Evolutionary conservation across 2,329 filamentous ascomycete species (phyloP), one percentile per base, ranked within the genome.

Genomic region (Epichloe typhina): DNA sequence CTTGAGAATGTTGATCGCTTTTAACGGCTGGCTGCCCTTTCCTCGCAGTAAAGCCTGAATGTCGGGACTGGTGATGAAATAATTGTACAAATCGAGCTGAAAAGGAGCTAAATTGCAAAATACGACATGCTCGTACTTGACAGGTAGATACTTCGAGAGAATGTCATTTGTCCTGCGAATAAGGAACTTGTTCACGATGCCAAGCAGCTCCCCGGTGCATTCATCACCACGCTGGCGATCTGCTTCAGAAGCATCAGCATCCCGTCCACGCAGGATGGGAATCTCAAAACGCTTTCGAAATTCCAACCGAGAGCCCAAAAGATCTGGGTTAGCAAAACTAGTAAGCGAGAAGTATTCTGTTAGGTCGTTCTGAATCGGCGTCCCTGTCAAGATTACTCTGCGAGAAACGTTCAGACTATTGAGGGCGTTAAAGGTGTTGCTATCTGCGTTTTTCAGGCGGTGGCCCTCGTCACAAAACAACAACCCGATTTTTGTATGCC

Each of bases 41-140:
- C 93, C 93, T 57, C 87, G 82, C 37, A 98, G 77, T 43, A 98
- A 73, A 49, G 86, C 89, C 64, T 94, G 89, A 61, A 98, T 97
- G 54, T 95, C 88, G 0, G 93, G 91, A 53, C 90, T 96, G 47
- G 86, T 88, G 66, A 98, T 90, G 67, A 98, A 98, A 67, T 96
- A 88, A 62, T 95, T 95, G 73, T 98, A 98, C 1, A 98, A 73
- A 57, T 88, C 87, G 50, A 89, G 77, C 66, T 98, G 93, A 69
- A 98, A 97, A 0, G 87, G 86, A 15, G 93, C 86, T 44, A 95
- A 76, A 59, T 91, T 91, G 75, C 93, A 98, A 69, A 98, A 98
- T 1, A 98, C 93, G 33, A 98, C 93, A 64, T 98, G 93, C 67
- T 98, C 93, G 68, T 98, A 98, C 72, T 98, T 98, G 72, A 97